These are phyloP conservation scores for Colletotrichum neosansevieriae DNA, from an alignment of 2,329 filamentous ascomycete species.

Conservation along the genomic window DNA sequence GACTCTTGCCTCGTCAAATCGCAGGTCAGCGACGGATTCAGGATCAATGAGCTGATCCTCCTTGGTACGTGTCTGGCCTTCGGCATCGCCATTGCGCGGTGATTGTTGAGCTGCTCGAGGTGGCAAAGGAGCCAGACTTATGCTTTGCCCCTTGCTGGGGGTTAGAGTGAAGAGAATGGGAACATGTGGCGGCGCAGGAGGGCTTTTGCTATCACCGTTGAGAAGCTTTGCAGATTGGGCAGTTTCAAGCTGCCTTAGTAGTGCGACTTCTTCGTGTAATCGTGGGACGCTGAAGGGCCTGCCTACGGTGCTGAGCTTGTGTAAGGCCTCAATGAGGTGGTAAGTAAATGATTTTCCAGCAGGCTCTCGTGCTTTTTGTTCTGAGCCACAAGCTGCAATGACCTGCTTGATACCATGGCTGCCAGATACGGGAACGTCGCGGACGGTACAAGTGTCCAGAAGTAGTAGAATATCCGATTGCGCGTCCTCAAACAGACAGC, in stretches of 20 bases:
- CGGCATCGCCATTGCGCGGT: constrained; percentile 43
- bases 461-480: constrained; percentile 73
- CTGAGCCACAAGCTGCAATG: constrained; percentile 69
- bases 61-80: constrained; percentile 42
- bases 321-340: constrained; percentile 67
- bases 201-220: constrained; percentile 58
- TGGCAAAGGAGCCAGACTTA: constrained; percentile 64
- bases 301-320: constrained; percentile 60
- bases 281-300: constrained; percentile 68
- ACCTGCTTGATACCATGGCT: constrained; percentile 71
- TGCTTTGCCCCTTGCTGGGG: constrained; percentile 63
- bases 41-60: constrained; percentile 60
- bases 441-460: constrained; percentile 71
- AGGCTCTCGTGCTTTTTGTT: constrained; percentile 59
- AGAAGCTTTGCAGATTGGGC: constrained; percentile 55
- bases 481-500: constrained; percentile 72
- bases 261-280: constrained; percentile 67
- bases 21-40: constrained; percentile 64
- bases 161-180: constrained; percentile 69
- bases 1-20: constrained; percentile 73
- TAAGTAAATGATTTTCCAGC: constrained; percentile 69
- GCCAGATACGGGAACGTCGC: constrained; percentile 62
- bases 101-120: constrained; percentile 49
- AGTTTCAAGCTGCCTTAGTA: constrained; percentile 58
- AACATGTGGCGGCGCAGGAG: constrained; percentile 50